Evolutionary conservation across 441 rosid genomes (phyloP), one percentile per base, ranked within the genome.

Genomic region (Capsella rubella): DNA sequence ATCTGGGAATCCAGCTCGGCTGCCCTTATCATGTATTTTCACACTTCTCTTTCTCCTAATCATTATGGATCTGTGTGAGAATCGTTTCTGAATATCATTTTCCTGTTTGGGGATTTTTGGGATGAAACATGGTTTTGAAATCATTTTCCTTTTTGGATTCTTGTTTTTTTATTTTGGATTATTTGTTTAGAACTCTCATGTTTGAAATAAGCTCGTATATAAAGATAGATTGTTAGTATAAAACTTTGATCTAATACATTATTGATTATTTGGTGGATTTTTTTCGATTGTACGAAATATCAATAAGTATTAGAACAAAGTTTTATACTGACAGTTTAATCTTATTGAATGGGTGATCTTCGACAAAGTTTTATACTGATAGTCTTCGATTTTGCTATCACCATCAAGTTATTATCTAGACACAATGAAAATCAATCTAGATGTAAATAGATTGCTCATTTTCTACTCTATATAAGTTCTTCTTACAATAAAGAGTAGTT

Each of bases 191-290:
- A 43, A 43, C 16, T 43, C 3, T 5, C 0, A 43, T 0, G 1
- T 45, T 45, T 45, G 16, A 45, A 1, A 2, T 45, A 15, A 46
- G 3, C 4, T 10, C 0, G 3, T 15, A 6, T 46, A 0, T 4
- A 1, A 34, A 56, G 1, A 34, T 69, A 14, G 0, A 14, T 61
- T 72, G 54, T 72, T 5, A 42, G 54, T 72, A 72, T 72, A 62
- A 62, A 72, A 21, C 5, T 72, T 62, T 72, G 69, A 18, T 72
- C 4, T 16, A 6, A 52, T 71, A 62, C 18, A 21, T 1, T 2
- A 25, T 27, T 69, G 73, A 31, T 51, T 8, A 18, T 29, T 4
- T 7, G 11, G 16, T 27, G 3, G 29, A 3, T n/a, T 0, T 42
- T 42, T 3, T 2, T 4, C 25, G 2, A 2, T 21, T 21, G 25